Base-by-base conservation (phyloP, 345 rosid species). In the Atalantia buxifolia region DNA sequence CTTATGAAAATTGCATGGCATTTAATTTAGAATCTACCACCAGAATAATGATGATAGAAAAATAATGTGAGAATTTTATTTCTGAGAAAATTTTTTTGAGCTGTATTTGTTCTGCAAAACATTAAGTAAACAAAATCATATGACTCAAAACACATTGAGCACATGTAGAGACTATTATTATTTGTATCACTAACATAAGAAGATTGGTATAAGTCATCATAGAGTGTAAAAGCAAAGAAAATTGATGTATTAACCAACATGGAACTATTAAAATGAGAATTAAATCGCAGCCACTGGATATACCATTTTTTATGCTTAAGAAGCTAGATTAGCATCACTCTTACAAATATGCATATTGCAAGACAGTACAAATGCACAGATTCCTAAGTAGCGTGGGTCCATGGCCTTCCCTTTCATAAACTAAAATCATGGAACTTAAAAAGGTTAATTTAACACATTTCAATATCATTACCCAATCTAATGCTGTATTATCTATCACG, bases 401-500 rank as follows among this genome's bases (percentile, higher is more conserved):
- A 42, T 24, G 33, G 57, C 66, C 48, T 77, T 62, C 25, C 71
- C 36, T 38, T 42, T 24, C 57, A 78, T 28, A 53, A 77, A 60
- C 72, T 68, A 36, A n/a, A 72, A 53, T 63, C 21, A 69, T n/a
- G 21, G 7, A 72, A 68, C 56, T 9, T 72, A 24, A 33, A 72
- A 30, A 45, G 1, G 50, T 3, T n/a, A 24, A 60, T 18, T 33
- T 19, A 25, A 71, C 50, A 67, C 38, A 7, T 2, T 48, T 27
- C 24, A 31, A 28, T 28, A 48, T 33, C 67, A 45, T 71, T 75
- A 24, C 22, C 25, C 18, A 72, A 42, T 31, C 75, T 70, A 19
- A 30, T 42, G 36, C 13, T 24, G 33, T 71, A 71, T 38, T 76
- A 71, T 69, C 42, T 76, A 56, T 72, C 33, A 75, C 45, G 79